Base-by-base conservation (phyloP, 2,329 filamentous ascomycete species). In the Stemphylium lycopersici region DNA sequence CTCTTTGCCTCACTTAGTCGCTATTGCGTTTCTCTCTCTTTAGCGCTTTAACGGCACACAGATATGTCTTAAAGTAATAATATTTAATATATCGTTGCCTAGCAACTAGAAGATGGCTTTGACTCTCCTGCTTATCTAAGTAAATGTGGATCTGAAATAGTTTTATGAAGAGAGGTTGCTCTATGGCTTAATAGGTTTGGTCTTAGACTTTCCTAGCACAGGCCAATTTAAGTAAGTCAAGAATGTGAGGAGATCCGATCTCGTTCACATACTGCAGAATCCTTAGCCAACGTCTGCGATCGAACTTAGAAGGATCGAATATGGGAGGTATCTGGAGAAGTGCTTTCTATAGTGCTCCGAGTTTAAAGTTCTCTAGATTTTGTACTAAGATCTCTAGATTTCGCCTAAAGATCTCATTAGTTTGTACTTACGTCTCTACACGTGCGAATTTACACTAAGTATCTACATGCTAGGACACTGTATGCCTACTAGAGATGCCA, bases 21-120 rank as follows among this genome's bases (percentile, higher is more conserved):
- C 42, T 37, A 44, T 22, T 51, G 15, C 13, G 42, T 18, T 48
- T 57, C 20, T 39, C 40, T 10, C 29, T 8, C 7, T 48, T 2
- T 2, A 57, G 46, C 26, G 50, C 55, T 54, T 44, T 7, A n/a
- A 54, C 42, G 11, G 50, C 55, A 24, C 10, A 15, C 4, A 43
- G 34, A 48, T 57, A 57, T 39, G 41, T 57, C 42, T 57, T 18
- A 3, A 50, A 57, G 38, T 57, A 57, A 26, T 36, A 54, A 33
- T 57, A 54, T 40, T 57, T 57, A 2, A 57, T 36, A 37, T 50
- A 57, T 47, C 26, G n/a, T 20, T 40, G 16, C 12, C 40, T 56
- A 1, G 54, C 40, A 31, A 56, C 32, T 0, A 48, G 10, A 29
- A 56, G 36, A 31, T 56, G 15, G 39, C 44, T 56, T 15, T 56